A percentile compares a stretch with the other conserved stretches of the same genome.
Conservation (phyloP, 2,329 filamentous ascomycete species). For the Penicillium polonicum region DNA sequence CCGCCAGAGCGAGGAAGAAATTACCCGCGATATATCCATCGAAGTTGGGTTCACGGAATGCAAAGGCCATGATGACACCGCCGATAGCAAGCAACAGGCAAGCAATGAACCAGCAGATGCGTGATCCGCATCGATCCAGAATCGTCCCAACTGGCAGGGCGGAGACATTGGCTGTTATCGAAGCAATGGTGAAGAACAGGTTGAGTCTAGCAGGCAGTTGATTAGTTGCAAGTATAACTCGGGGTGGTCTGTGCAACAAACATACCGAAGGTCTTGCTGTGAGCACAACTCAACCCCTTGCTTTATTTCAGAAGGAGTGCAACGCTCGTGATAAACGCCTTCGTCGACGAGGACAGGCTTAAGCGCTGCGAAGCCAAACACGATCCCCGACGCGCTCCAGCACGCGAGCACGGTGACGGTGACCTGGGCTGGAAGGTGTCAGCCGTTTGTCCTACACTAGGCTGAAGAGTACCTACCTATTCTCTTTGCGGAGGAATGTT, state of each 20-base stretch:
- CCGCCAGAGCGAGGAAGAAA: conserved; percentile 71
- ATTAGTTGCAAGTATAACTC: conserved; percentile 15
- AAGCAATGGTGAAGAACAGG: conserved; percentile 88
- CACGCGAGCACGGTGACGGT: conserved; percentile 67
- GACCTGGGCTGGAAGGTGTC: conserved; percentile 54
- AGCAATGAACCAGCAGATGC: conserved; percentile 69
- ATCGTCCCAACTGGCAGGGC: conserved; percentile 83
- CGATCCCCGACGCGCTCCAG: conserved; percentile 71
- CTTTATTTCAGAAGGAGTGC: conserved; percentile 54
- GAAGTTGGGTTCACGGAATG: conserved; percentile 58
- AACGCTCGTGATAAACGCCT: conserved; percentile 67
- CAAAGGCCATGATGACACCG: conserved; percentile 69
- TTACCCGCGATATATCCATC: conserved; percentile 75
- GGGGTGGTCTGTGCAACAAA: neutral
- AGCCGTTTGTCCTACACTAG: neutral
- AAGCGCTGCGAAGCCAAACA: conserved; percentile 82
- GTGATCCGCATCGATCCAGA: conserved; percentile 78
- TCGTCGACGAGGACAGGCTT: conserved; percentile 76
- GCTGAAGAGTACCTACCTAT: conserved; percentile 24
- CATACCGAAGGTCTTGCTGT: conserved; percentile 55
- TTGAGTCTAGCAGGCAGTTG: conserved; percentile 60
- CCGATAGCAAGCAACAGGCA: conserved; percentile 66
- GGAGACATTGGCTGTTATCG: conserved; percentile 82
- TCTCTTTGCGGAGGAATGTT: conserved; percentile 44
- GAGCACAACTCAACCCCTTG: conserved; percentile 55